phyloP scores from a whole-genome alignment of 768 basidiomycete genomes.

The Hortiboletus campestris region DNA sequence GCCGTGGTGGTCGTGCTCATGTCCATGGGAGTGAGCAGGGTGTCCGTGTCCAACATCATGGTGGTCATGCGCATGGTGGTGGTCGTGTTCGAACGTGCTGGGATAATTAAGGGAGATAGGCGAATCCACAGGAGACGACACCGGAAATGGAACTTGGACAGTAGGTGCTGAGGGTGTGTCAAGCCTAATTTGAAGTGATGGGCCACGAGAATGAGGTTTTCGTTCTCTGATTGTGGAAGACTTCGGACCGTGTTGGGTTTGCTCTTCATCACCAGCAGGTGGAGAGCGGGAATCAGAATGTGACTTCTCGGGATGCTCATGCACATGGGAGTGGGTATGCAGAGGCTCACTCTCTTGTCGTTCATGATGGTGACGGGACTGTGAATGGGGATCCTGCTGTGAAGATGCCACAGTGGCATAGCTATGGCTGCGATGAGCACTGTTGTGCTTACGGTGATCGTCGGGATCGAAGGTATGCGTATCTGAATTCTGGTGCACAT shows the following conservation, averaged over 20 bases:
- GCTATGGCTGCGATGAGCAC: conserved; percentile 16
- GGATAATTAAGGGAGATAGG: conserved; percentile 67
- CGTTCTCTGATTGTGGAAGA: conserved; percentile 25
- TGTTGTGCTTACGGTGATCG: conserved; percentile 8
- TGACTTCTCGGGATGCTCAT: conserved; percentile 28
- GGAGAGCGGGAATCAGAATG: conserved; percentile 17
- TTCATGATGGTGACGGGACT: conserved; percentile 22
- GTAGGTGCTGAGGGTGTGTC: conserved; percentile 19
- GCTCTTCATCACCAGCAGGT: conserved; percentile 3
- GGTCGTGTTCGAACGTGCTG: conserved; percentile 48
- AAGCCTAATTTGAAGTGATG: conserved; percentile 40
- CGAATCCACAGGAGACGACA: conserved; percentile 36
- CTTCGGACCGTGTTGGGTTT: conserved; percentile 5
- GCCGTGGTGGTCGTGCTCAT: conserved; percentile 63
- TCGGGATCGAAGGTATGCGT: conserved; percentile 8
- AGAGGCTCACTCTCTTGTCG: conserved; percentile 24
- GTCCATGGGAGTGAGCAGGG: conserved; percentile 53
- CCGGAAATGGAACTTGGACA: conserved; percentile 26
- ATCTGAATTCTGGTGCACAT: conserved; percentile 19
- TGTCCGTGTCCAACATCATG: conserved; percentile 33
- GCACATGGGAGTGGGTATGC: conserved; percentile 25
- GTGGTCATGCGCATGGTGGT: conserved; percentile 35
- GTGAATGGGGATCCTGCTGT: conserved; percentile 27
- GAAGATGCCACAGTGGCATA: conserved; percentile 12
- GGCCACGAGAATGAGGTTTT: conserved; percentile 39